A percentile compares a stretch with the other conserved stretches of the same genome.
Conservation (phyloP, 805 yeast genomes). For the Metschnikowia shivogae region DNA sequence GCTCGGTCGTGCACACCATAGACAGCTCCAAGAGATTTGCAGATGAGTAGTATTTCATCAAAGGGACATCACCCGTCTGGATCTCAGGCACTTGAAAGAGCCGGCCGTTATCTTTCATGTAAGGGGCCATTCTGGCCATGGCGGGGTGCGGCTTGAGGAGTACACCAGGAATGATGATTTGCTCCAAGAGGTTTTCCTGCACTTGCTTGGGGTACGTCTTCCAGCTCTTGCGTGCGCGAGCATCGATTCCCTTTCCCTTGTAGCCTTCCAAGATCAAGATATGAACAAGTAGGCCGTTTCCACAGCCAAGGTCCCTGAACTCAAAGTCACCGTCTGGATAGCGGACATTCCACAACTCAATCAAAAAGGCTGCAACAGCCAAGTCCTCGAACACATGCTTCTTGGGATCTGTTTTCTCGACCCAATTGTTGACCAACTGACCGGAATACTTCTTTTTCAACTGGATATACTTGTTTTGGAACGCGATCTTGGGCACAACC, state of each 20-base stretch:
- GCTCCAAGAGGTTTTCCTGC: slow-evolving; percentile 58
- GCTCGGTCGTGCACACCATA: slow-evolving; percentile 53
- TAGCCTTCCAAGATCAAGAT: slow-evolving; percentile 76
- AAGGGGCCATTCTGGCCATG: slow-evolving; percentile 48
- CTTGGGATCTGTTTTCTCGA: slow-evolving; percentile 90
- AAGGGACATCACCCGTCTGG: slow-evolving; percentile 27
- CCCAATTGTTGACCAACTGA: slow-evolving; percentile 74
- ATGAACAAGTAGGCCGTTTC: slow-evolving; percentile 83
- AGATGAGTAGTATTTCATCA: slow-evolving; percentile 55
- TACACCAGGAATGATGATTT: slow-evolving; percentile 76
- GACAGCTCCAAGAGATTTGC: slow-evolving; percentile 47
- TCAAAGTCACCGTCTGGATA: slow-evolving; percentile 49
- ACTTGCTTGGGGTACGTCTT: slow-evolving; percentile 62
- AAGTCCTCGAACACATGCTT: slow-evolving; percentile 96
- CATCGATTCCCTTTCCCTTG: slow-evolving; percentile 82
- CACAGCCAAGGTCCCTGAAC: slow-evolving; percentile 91
- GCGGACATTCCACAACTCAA: slow-evolving; percentile 70
- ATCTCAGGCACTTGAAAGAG: slow-evolving; percentile 50
- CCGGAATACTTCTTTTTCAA: slow-evolving; percentile 82
- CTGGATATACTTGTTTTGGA: slow-evolving; percentile 76
- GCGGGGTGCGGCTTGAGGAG: slow-evolving; percentile 69
- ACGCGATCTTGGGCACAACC: slow-evolving; percentile 75
- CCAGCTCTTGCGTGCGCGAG: slow-evolving; percentile 89
- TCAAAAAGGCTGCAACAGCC: slow-evolving; percentile 90
- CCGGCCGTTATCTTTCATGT: slow-evolving; percentile 56